Base-by-base conservation (phyloP, 2,329 filamentous ascomycete genomes). In the Penicillium crustosum region DNA sequence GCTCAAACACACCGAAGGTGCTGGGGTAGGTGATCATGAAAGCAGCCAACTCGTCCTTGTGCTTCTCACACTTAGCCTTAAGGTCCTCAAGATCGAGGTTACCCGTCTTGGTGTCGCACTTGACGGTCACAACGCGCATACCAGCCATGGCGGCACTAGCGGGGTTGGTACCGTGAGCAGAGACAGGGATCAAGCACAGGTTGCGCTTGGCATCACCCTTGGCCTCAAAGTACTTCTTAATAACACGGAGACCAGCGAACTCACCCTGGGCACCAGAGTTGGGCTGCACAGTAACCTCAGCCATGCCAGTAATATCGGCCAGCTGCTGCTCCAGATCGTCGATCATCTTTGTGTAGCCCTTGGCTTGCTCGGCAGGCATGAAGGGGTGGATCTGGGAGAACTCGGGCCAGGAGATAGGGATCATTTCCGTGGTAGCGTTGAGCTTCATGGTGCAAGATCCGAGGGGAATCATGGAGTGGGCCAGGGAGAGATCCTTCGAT, bases 391-490 rank as follows among this genome's bases (percentile, higher is more conserved):
- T 82, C 60, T 88, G 86, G 42, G 89, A 84, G 69, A 93, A 91
- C 49, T 88, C 85, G 0, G 87, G 86, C 77, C 87, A 88, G 0
- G 90, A 90, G 55, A 97, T 83, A 8, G 93, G 89, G 17, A 90
- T 84, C 93, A 97, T 97, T 79, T 97, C 91, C 0, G 90, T 90
- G 3, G 93, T 94, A 42, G 89, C 90, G 74, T 97, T 97, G 53
- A 97, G 86, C 82, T 97, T 97, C 93, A 97, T 97, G 15, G 93
- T 97, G 81, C 93, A 97, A 1, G 93, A 97, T 21, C 93, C 93
- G 1, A 97, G 84, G 2, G 93, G 92, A 60, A 97, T 97, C 93
- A 97, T 97, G 17, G 93, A 97, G 78, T 97, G 93, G 2, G 93
- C 90, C 6, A 97, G 82, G 1, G 93, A 97, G 15, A 97, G 80